A percentile compares a stretch with the other conserved stretches of the same genome.
These are phyloP conservation scores for Aethionema arabicum DNA, from an alignment of 345 rosid species.

Conservation along the genomic window DNA sequence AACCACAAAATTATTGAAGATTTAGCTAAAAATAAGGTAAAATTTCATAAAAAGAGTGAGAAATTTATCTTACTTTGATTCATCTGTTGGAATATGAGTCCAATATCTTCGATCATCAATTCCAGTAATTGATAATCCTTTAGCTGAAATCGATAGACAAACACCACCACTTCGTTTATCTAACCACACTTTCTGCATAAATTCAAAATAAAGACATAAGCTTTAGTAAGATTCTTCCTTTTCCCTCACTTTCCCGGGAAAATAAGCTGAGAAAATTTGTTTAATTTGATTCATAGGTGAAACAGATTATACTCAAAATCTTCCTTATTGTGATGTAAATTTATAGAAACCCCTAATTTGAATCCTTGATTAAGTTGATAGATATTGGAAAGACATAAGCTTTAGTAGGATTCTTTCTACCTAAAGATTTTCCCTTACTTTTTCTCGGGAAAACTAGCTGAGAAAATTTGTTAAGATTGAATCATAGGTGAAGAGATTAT, in stretches of 20 bases:
- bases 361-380: not conserved
- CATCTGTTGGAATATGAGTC: slow-evolving; percentile 76
- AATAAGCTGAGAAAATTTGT: too few species aligned
- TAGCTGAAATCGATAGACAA: slow-evolving; percentile 64
- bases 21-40: too few species aligned
- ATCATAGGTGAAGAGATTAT: too few species aligned
- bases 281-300: too few species aligned
- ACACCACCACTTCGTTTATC: slow-evolving; percentile 68
- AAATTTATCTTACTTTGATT: slow-evolving; percentile 66
- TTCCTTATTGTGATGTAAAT: too few species aligned
- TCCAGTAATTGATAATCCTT: slow-evolving; percentile 76
- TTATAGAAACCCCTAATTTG: too few species aligned
- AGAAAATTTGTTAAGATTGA: too few species aligned
- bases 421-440: not conserved
- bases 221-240: not conserved
- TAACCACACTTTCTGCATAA: slow-evolving; percentile 73
- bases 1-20: too few species aligned
- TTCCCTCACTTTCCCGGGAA: too few species aligned
- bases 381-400: not conserved
- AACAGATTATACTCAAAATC: too few species aligned
- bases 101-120: slow-evolving; percentile 94
- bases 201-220: not conserved
- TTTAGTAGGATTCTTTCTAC: not conserved
- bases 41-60: not conserved
- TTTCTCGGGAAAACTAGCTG: not conserved